Percentiles rank a stretch among this genome's conserved stretches.
Evolutionary conservation across 2,329 filamentous ascomycete species (phyloP).

Genomic region (Trichoderma oligosporum): DNA sequence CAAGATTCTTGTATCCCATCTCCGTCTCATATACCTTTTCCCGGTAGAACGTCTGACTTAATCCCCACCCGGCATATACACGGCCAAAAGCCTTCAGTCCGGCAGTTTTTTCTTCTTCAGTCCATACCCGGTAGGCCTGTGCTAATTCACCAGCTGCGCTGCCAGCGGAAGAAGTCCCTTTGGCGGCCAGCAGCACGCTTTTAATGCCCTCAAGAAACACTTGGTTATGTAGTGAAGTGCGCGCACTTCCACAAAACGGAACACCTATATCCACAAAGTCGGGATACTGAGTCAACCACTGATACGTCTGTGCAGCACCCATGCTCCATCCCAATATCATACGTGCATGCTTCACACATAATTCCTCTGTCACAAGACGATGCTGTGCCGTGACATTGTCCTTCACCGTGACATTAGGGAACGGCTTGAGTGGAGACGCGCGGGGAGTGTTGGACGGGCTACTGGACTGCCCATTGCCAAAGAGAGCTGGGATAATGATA

Average conservation of each 20-base stretch:
- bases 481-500: slow-evolving; percentile 48
- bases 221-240: slow-evolving; percentile 50
- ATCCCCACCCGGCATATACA: slow-evolving; percentile 78
- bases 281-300: slow-evolving; percentile 49
- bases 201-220: slow-evolving; percentile 54
- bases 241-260: slow-evolving; percentile 48
- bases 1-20: slow-evolving; percentile 63
- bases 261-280: slow-evolving; percentile 45
- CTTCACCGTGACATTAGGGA: slow-evolving; percentile 44
- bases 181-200: slow-evolving; percentile 42
- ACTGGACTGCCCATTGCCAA: slow-evolving; percentile 52
- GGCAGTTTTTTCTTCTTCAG: slow-evolving; percentile 40
- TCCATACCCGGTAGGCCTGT: slow-evolving; percentile 28
- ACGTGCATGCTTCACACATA: slow-evolving; percentile 42
- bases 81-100: slow-evolving; percentile 66
- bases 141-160: slow-evolving; percentile 31
- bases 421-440: slow-evolving; percentile 29
- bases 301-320: slow-evolving; percentile 52
- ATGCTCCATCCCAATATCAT: slow-evolving; percentile 54
- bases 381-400: slow-evolving; percentile 53
- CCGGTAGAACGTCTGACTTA: slow-evolving; percentile 75
- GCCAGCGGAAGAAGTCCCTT: slow-evolving; percentile 49
- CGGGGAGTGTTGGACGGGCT: slow-evolving; percentile 47
- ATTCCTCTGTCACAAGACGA: slow-evolving; percentile 37
- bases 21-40: slow-evolving; percentile 62